phyloP scores from a whole-genome alignment of 345 rosid species.

The Arabidopsis suecica region DNA sequence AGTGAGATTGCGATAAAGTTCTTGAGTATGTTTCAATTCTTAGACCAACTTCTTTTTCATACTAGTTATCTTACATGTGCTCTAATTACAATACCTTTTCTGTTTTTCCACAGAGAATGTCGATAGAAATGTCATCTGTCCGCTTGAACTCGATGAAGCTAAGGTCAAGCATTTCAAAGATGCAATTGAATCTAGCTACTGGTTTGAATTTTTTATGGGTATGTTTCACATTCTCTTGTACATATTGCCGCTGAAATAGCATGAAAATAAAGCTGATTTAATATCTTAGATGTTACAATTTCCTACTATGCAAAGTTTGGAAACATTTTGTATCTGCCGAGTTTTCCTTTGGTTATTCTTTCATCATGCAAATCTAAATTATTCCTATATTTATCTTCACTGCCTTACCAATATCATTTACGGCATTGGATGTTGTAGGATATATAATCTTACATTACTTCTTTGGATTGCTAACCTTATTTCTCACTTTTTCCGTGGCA shows the following conservation, averaged over 20 bases:
- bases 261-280: neutral
- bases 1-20: slow-evolving; percentile 85
- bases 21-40: slow-evolving; percentile 61
- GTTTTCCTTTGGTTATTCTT: slow-evolving; percentile 9
- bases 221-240: slow-evolving; percentile 30
- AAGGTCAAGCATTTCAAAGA: slow-evolving; percentile 82
- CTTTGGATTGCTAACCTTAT: slow-evolving; percentile 13
- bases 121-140: slow-evolving; percentile 65
- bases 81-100: neutral
- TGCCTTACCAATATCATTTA: slow-evolving; percentile 8
- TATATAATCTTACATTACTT: neutral
- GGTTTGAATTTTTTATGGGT: slow-evolving; percentile 91
- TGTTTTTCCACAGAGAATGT: slow-evolving; percentile 59
- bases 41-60: slow-evolving; percentile 1
- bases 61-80: slow-evolving; percentile 10
- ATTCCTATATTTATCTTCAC: neutral
- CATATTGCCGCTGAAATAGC: slow-evolving; percentile 13
- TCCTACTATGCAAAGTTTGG: neutral
- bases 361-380: neutral
- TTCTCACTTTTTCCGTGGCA: slow-evolving; percentile 37
- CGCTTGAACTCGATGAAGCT: slow-evolving; percentile 63
- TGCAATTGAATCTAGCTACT: slow-evolving; percentile 87
- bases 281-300: neutral
- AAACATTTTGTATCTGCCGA: neutral
- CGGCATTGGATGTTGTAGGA: slow-evolving; percentile 7